Conservation (phyloP, 2,329 filamentous ascomycete genomes). For the Capronia epimyces region DNA sequence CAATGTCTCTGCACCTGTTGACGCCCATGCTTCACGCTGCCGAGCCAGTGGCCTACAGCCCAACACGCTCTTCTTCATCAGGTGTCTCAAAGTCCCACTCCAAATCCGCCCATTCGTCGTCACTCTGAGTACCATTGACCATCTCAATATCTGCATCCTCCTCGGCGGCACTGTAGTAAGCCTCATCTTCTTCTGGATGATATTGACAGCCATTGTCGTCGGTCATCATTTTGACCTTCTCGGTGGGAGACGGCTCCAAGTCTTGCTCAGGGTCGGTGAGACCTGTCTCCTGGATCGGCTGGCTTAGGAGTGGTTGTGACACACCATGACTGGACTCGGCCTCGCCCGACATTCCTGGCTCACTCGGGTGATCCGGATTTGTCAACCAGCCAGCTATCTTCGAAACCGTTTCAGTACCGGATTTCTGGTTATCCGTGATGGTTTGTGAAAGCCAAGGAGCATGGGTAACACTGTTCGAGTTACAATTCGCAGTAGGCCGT, state of each 20-base stretch:
- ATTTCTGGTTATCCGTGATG: neutral
- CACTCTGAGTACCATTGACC: neutral
- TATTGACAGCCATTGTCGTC: neutral
- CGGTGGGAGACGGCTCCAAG: neutral
- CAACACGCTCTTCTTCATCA: neutral
- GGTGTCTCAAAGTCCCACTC: neutral
- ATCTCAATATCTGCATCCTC: constrained; percentile 2
- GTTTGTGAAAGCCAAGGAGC: neutral
- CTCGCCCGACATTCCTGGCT: neutral
- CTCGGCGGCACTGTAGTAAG: constrained; percentile 3
- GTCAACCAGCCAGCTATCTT: neutral
- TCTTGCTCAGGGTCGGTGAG: neutral
- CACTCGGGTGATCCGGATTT: neutral
- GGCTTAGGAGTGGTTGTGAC: neutral
- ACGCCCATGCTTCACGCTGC: neutral
- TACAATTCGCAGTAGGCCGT: neutral
- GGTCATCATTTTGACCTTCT: neutral
- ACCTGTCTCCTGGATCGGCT: neutral
- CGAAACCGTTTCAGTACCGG: neutral
- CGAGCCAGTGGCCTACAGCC: neutral
- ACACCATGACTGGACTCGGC: neutral
- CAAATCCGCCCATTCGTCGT: constrained; percentile 16
- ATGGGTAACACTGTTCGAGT: neutral
- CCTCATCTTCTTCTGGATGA: neutral
- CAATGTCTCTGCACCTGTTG: no score